Evolutionary conservation across 108 stramenopile species (phyloP).

Genomic region (Cyclostephanos tholiformis): DNA sequence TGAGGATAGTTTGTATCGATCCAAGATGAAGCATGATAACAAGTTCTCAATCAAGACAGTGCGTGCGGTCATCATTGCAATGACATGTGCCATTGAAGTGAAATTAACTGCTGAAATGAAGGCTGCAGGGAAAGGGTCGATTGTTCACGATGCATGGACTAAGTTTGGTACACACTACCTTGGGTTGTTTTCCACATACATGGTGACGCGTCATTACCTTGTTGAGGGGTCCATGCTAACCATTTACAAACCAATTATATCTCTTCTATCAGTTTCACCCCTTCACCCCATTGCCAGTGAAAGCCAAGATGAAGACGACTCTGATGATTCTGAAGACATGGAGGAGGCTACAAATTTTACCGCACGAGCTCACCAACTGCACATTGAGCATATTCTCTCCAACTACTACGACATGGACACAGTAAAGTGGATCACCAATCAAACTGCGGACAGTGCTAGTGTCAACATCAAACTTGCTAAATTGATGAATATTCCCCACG

Average conservation of each 20-base stretch:
- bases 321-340: no score
- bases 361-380: background rate
- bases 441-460: slow-evolving; percentile 18
- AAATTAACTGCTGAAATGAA: slow-evolving; percentile 11
- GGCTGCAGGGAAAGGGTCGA: slow-evolving; percentile 4
- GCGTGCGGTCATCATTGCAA: background rate
- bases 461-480: slow-evolving; percentile 13
- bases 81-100: slow-evolving; percentile 4
- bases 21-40: background rate
- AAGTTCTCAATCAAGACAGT: background rate
- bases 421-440: slow-evolving; percentile 13
- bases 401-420: background rate
- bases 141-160: slow-evolving; percentile 29
- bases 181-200: slow-evolving; percentile 7
- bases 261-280: slow-evolving; percentile 9
- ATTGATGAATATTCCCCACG: slow-evolving; percentile 1
- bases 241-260: background rate
- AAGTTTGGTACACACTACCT: slow-evolving; percentile 16
- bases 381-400: slow-evolving; percentile 1
- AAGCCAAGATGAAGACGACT: background rate
- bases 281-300: background rate
- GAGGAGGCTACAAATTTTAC: slow-evolving; percentile 2
- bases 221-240: background rate
- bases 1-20: slow-evolving; percentile 2
- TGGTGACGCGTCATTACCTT: background rate